Percentiles rank a stretch among this genome's conserved stretches.
These are phyloP conservation scores for Przewalskia tangutica DNA, from an alignment of 257 asterid genomes.

Conservation along the genomic window DNA sequence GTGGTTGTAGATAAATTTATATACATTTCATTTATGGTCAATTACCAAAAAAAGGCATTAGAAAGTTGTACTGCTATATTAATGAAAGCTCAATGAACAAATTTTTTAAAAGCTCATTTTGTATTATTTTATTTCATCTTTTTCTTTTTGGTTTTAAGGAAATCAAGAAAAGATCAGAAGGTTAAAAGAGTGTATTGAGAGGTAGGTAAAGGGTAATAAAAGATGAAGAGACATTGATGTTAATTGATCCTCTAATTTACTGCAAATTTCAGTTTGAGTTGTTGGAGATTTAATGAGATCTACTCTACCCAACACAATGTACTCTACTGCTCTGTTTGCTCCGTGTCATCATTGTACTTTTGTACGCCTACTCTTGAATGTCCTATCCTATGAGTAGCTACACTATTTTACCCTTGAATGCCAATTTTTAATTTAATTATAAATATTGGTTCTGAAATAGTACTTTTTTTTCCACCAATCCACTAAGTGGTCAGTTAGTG, in stretches of 20 bases:
- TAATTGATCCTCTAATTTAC: neutral
- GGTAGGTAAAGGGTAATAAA: neutral
- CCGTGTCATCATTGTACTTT: neutral
- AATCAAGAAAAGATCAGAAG: neutral
- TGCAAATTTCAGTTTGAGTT: conserved; percentile 7
- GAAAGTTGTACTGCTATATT: neutral
- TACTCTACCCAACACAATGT: neutral
- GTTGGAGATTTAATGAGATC: neutral
- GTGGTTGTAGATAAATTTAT: neutral
- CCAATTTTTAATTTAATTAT: neutral
- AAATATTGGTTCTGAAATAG: too few relatives aligned
- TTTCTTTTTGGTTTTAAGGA: neutral
- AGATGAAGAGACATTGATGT: conserved; percentile 1
- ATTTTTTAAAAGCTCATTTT: neutral
- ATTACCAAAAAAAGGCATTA: neutral
- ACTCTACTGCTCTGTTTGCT: neutral
- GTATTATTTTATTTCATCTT: neutral
- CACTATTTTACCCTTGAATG: neutral
- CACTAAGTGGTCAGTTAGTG: too few relatives aligned
- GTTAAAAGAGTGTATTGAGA: neutral
- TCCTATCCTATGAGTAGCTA: neutral
- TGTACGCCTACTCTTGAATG: neutral
- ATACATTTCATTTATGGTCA: neutral
- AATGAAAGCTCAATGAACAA: neutral
- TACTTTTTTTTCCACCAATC: too few relatives aligned